Conservation (phyloP, 495 filamentous ascomycete species). For the Astrocystis sublimbata region DNA sequence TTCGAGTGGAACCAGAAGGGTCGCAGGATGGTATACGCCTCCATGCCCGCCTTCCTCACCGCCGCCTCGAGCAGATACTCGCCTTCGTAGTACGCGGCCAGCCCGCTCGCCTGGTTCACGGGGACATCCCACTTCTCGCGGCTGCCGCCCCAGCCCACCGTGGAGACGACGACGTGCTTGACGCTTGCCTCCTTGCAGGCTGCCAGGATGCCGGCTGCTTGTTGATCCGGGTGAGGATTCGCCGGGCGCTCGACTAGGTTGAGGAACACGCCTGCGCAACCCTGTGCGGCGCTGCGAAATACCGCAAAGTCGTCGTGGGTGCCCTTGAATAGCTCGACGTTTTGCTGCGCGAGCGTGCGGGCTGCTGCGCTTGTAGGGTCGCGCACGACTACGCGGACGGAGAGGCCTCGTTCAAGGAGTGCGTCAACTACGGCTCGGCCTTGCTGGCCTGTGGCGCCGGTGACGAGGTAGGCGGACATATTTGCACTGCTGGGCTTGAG, state of each 20-base stretch:
- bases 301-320: constrained; percentile 39
- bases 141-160: constrained; percentile 33
- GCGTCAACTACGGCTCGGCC: constrained; percentile 42
- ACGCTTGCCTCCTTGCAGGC: constrained; percentile 26
- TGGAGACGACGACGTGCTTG: constrained; percentile 39
- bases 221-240: background rate
- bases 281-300: constrained; percentile 20
- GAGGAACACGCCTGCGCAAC: background rate
- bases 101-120: constrained; percentile 51
- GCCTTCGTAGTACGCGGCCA: constrained; percentile 46
- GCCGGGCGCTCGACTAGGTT: background rate
- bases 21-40: constrained; percentile 47
- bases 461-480: constrained; percentile 43
- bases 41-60: constrained; percentile 39
- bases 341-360: constrained; percentile 32
- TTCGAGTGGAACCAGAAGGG: constrained; percentile 58
- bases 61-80: constrained; percentile 58
- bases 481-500: constrained; percentile 6
- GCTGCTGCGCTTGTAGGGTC: constrained; percentile 32
- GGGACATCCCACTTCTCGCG: constrained; percentile 28
- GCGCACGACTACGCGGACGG: constrained; percentile 43
- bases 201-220: constrained; percentile 1
- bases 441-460: constrained; percentile 51
- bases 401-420: constrained; percentile 35
- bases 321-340: constrained; percentile 42